Base-by-base conservation (phyloP, 352 stramenopile species). In the Thalassiosira ordinaria region DNA sequence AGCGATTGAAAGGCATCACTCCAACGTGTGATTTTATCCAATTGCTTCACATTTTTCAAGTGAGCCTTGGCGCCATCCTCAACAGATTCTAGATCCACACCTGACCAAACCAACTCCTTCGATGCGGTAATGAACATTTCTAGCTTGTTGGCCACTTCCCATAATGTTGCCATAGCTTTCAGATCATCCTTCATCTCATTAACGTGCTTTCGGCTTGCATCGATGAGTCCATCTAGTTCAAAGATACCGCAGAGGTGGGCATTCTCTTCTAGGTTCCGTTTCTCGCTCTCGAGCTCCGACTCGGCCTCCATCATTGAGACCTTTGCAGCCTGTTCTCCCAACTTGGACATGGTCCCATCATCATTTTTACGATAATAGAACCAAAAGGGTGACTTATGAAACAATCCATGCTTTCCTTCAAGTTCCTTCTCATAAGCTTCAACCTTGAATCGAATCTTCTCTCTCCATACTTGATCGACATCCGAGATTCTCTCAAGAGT, bases 31-130 rank as follows among this genome's bases (percentile, higher is more conserved):
- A 95, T 92, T 72, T 97, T 97, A 6, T 97, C 93, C 0, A 97
- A 94, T 39, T 91, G 93, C 86, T 97, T 97, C 1, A 98, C 92
- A 51, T 96, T 92, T 75, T 99, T 99, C 2, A 98, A 78, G 27
- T 96, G 94, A 24, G 91, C 95, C 67, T 98, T 97, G 18, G 96
- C 93, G 73, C 97, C 96, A 46, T 98, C 97, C 62, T 98, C 96
- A 16, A 99, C 73, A n/a, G 88, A 79, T 59, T 98, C 97, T 13
- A 97, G 89, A 61, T 98, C 93, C 20, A 98, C 91, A 47, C 96
- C 87, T 44, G 92, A 92, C 91, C 97, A 99, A 33, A 98, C 80
- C 39, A 98, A 92, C 49, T 95, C 91, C 78, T 96, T 94, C 0
- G 89, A 94, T 33, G 96, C 78, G 35, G 95, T 87, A 33, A 98